Evolutionary conservation across 2,329 filamentous ascomycete species (phyloP), one percentile per base, ranked within the genome.

Genomic region (Paecilomyces formosus): DNA sequence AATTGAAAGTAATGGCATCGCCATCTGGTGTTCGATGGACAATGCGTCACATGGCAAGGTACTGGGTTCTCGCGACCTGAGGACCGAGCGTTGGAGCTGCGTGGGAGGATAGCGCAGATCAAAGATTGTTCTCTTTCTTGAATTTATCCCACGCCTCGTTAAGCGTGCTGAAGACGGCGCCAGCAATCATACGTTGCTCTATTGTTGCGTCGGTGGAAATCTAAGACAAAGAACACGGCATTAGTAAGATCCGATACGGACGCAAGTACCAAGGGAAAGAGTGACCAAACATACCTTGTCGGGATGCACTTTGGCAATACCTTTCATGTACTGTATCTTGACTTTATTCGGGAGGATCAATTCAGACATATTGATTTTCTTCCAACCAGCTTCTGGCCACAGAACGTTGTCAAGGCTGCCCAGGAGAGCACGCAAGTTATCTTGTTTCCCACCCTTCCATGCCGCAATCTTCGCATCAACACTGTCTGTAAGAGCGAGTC

Each of bases 281-380:
- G 56, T 15, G 60, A 60, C 60, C 18, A 61, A 65, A 74, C 85
- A 76, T 81, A 97, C 94, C 88, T 99, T 99, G 74, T 99, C 94
- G 61, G 94, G 94, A 81, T 99, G 94, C 66, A 94, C 94, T 81
- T 97, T 97, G 11, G 88, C 90, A 82, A 99, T 97, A 5, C 93
- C 94, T 83, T 96, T 97, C 94, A 99, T 97, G 72, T 99, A 99
- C 60, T 89, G 82, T 63, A 99, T 88, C 84, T 99, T 99, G 73
- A 97, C 94, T 81, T 93, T 96, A 65, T 90, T 92, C 33, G 92
- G 87, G 82, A 96, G 84, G 56, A 99, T 88, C 65, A 99, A 75
- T 77, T 99, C 94, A 63, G 92, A 88, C 85, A 99, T 85, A 31
- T 91, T 92, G 58, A 97, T 88, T 79, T 95, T 96, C 79, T 96